A percentile compares a stretch with the other conserved stretches of the same genome.
These are phyloP conservation scores for Candida nitratophila DNA, from an alignment of 805 yeast genomes.

Conservation along the genomic window DNA sequence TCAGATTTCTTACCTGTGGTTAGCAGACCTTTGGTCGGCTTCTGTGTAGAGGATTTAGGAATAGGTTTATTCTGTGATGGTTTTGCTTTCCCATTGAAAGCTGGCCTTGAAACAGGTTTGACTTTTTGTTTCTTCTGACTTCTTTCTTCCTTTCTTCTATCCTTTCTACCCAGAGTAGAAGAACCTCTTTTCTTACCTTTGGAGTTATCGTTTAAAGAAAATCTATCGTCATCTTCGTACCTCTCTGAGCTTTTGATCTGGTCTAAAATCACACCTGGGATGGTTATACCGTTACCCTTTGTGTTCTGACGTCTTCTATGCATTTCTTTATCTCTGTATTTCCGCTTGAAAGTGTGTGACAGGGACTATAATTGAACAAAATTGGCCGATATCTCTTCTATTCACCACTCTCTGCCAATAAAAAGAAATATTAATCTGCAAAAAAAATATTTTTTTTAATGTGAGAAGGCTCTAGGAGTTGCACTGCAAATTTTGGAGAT, in stretches of 20 bases:
- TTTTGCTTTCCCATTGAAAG: neutral
- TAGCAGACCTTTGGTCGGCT: neutral
- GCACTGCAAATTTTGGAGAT: neutral
- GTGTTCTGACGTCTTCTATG: neutral
- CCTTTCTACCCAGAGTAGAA: slow-evolving; percentile 25
- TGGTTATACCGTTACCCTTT: slow-evolving; percentile 18
- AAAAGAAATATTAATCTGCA: neutral
- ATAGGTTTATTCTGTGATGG: neutral
- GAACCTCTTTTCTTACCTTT: slow-evolving; percentile 16
- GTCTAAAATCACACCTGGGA: slow-evolving; percentile 37
- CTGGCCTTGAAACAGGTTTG: neutral
- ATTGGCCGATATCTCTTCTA: too few species aligned
- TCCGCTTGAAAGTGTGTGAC: too few species aligned
- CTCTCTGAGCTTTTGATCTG: slow-evolving; percentile 29
- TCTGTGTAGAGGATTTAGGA: neutral
- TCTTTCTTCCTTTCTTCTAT: slow-evolving; percentile 31
- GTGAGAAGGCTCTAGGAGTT: neutral
- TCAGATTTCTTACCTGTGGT: slow-evolving; percentile 22
- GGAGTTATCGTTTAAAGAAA: slow-evolving; percentile 8
- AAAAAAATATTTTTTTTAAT: neutral
- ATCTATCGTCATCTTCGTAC: slow-evolving; percentile 27
- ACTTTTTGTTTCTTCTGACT: slow-evolving; percentile 21
- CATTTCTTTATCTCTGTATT: neutral
- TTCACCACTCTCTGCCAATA: too few species aligned
- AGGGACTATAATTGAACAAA: too few species aligned